Evolutionary conservation across 1,284 basidiomycete species (phyloP), one percentile per base, ranked within the genome.

Genomic region (Thecaphora thlaspeos): DNA sequence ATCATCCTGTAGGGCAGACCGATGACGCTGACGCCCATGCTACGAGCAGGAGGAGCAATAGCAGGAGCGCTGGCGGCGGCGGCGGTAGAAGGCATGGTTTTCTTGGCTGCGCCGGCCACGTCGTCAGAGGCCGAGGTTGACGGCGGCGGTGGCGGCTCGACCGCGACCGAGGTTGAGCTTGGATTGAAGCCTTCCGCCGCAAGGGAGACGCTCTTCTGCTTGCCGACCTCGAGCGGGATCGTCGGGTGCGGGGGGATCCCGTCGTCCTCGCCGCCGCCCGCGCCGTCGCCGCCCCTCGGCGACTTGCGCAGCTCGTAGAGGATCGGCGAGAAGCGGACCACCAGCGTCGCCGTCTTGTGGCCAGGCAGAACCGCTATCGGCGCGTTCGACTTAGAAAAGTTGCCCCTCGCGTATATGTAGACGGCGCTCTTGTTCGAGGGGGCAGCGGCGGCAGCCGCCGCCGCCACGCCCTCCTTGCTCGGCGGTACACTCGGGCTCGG

Each of bases 281-380:
- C 18, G 34, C 53, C 62, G 38, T 65, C 57, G 7, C 55, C 50
- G 4, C 40, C 55, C 28, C 56, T 39, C 19, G 50, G 48, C 22
- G 57, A 79, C 17, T 51, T 59, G 22, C 93, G 83, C 26, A 97
- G 82, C 70, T 94, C 90, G 74, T 94, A 97, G 32, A 98, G 80
- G 26, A 97, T 84, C 0, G 94, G 94, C 32, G 89, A 94, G 80
- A 98, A 98, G 45, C 87, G 84, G 42, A 98, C 91, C 0, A 90
- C 93, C 2, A 97, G 87, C 66, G 89, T 91, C 0, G 92, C 88
- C 59, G 94, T 94, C 81, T 92, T 92, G 81, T 97, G 91, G 0
- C 95, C 95, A 0, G 95, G 93, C 3, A 98, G 82, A 73, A 93
- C 91, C 2, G 92, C 94, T 51, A 98, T 87, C 0, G 95, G 94